Conservation (phyloP, 495 filamentous ascomycete genomes). For the Aspergillus coremiiformis region DNA sequence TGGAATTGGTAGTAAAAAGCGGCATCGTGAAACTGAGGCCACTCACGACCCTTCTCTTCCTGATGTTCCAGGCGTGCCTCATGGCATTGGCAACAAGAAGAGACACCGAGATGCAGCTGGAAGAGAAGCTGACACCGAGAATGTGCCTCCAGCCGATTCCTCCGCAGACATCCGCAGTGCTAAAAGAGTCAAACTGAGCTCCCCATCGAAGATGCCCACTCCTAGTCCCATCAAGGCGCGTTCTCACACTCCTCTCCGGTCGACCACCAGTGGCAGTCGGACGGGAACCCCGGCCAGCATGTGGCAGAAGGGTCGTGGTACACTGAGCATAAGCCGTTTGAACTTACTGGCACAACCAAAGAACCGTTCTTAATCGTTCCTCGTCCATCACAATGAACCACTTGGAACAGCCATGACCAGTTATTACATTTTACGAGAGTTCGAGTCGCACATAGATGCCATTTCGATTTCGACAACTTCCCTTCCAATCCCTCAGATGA, state of each 20-base stretch:
- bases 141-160: slow-evolving; percentile 33
- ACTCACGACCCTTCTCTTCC: slow-evolving; percentile 17
- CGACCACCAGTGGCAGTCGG: slow-evolving; percentile 23
- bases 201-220: slow-evolving; percentile 27
- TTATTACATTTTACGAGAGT: neutral
- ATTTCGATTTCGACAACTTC: neutral
- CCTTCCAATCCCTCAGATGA: neutral
- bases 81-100: slow-evolving; percentile 72
- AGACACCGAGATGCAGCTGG: slow-evolving; percentile 46
- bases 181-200: slow-evolving; percentile 38
- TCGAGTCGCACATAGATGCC: neutral
- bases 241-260: slow-evolving; percentile 26
- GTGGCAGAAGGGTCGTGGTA: slow-evolving; percentile 26
- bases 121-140: slow-evolving; percentile 36
- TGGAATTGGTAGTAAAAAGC: slow-evolving; percentile 68
- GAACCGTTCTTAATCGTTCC: slow-evolving; percentile 23
- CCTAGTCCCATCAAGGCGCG: slow-evolving; percentile 36
- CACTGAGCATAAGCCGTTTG: slow-evolving; percentile 43
- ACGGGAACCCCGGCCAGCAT: slow-evolving; percentile 33
- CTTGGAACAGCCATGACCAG: neutral
- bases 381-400: neutral
- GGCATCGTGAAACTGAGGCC: slow-evolving; percentile 41
- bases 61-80: slow-evolving; percentile 45
- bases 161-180: slow-evolving; percentile 33
- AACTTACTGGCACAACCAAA: slow-evolving; percentile 48